Percentiles rank a stretch among this genome's conserved stretches.
These are phyloP conservation scores for Sarocladium oryzae DNA, from an alignment of 2,329 filamentous ascomycete species.

Conservation along the genomic window DNA sequence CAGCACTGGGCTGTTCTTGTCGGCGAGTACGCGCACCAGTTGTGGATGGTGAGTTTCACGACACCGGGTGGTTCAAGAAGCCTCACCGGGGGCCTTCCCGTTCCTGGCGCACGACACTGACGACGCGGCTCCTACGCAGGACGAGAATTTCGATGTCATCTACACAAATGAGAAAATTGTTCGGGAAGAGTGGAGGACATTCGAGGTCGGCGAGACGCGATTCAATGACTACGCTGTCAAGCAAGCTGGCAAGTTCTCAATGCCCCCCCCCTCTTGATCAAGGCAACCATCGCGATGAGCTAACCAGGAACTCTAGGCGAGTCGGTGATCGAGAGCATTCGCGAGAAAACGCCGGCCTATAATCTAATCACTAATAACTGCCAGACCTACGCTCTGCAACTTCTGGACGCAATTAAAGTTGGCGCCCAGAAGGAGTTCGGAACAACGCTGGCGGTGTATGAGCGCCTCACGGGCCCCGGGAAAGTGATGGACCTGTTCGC, in stretches of 20 bases:
- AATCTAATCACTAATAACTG: conserved; percentile 56
- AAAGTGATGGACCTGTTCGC: conserved; percentile 46
- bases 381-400: conserved; percentile 47
- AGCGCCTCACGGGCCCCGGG: conserved; percentile 41
- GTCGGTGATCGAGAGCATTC: conserved; percentile 45
- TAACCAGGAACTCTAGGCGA: conserved; percentile 30
- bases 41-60: conserved; percentile 56
- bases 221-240: conserved; percentile 49
- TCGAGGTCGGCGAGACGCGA: conserved; percentile 43
- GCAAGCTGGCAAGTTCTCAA: conserved; percentile 33
- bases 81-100: no score
- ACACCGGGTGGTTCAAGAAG: no score
- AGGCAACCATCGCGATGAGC: no score
- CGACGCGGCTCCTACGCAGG: no score
- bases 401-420: conserved; percentile 49
- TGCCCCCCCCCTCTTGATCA: no score
- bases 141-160: conserved; percentile 49
- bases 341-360: conserved; percentile 41
- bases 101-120: no score
- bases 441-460: conserved; percentile 47
- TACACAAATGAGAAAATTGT: conserved; percentile 46
- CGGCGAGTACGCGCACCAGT: conserved; percentile 46
- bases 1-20: conserved; percentile 56
- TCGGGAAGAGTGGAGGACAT: conserved; percentile 42
- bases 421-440: conserved; percentile 44